Evolutionary conservation across 768 basidiomycete genomes (phyloP), one percentile per base, ranked within the genome.

Genomic region (Galerina marginata): DNA sequence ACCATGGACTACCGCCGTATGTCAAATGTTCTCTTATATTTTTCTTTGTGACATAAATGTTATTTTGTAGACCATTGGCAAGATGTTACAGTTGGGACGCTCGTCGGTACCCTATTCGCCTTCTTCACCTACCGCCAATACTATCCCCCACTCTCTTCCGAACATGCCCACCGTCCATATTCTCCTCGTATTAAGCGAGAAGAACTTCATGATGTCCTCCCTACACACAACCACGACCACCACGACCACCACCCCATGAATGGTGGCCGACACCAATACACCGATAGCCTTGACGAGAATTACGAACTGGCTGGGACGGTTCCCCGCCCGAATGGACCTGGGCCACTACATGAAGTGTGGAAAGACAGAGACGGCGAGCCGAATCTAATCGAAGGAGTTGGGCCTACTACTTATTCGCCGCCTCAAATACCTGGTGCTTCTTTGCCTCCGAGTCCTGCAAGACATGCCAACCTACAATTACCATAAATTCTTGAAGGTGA

Each of bases 1-100:
- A 95, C 92, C 2, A 95, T 96, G 91, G 95, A 96, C 74, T 90
- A 90, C 66, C 84, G 95, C 58, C 94, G 91, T 92, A 67, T 60
- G 87, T 83, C 33, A 39, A 38, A 9, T 29, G 20, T 40, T 57
- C 26, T 23, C 23, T 33, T 20, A 42, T 25, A 9, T 43, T 39
- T n/a, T 25, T 50, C 20, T 26, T 11, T 6, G 23, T 47, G 25
- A 10, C n/a, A 68, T 40, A 43, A 59, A 61, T 44, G 53, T 42
- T 54, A 53, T 33, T 58, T 49, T 7, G 20, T 62, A 93, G 92
- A 96, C 73, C 94, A 96, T 72, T 95, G 93, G 91, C 87, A 93
- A 5, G 96, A 99, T 65, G 91, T 97, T 44, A 69, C 93, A 9
- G 86, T 91, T 2, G 95, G 96, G 5, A 83, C 88, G 2, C 54